Conservation (phyloP, 1,284 basidiomycete genomes). For the Pisolithus thermaeus region DNA sequence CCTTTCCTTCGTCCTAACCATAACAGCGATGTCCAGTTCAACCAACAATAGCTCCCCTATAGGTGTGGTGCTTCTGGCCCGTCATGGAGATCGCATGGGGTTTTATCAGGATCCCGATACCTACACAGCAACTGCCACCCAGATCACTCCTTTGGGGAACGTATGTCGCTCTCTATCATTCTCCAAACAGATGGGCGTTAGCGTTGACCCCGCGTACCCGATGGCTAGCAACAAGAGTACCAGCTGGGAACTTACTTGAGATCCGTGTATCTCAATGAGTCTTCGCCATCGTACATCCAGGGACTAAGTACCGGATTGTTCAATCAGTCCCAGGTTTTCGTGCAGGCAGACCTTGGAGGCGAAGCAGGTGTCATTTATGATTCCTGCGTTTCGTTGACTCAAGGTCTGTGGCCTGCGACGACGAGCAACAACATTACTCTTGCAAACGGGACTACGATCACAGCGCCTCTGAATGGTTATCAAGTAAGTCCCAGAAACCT, state of each 20-base stretch:
- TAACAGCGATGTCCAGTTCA: background rate
- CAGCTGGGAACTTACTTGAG: slow-evolving; percentile 62
- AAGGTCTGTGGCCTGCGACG: slow-evolving; percentile 65
- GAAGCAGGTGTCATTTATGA: slow-evolving; percentile 72
- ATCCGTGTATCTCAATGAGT: slow-evolving; percentile 53
- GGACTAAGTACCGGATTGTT: slow-evolving; percentile 53
- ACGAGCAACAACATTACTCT: slow-evolving; percentile 48
- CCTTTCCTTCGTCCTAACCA: no score
- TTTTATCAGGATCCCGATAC: slow-evolving; percentile 64
- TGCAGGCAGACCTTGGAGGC: slow-evolving; percentile 70
- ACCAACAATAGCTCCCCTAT: slow-evolving; percentile 27
- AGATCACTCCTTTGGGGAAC: slow-evolving; percentile 74
- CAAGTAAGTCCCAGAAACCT: slow-evolving; percentile 35
- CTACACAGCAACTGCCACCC: slow-evolving; percentile 60
- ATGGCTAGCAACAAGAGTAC: slow-evolving; percentile 45
- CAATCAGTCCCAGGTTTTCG: slow-evolving; percentile 31
- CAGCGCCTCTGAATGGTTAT: slow-evolving; percentile 69
- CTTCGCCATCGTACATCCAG: slow-evolving; percentile 52
- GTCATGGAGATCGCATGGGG: slow-evolving; percentile 58
- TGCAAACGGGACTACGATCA: slow-evolving; percentile 67
- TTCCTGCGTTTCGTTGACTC: slow-evolving; percentile 63
- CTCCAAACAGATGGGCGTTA: background rate
- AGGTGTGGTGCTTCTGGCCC: slow-evolving; percentile 55
- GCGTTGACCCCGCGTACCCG: slow-evolving; percentile 1
- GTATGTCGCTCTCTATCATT: slow-evolving; percentile 30